Evolutionary conservation across 2,329 filamentous ascomycete genomes (phyloP), one percentile per base, ranked within the genome.

Genomic region (Trichoderma pleuroti): DNA sequence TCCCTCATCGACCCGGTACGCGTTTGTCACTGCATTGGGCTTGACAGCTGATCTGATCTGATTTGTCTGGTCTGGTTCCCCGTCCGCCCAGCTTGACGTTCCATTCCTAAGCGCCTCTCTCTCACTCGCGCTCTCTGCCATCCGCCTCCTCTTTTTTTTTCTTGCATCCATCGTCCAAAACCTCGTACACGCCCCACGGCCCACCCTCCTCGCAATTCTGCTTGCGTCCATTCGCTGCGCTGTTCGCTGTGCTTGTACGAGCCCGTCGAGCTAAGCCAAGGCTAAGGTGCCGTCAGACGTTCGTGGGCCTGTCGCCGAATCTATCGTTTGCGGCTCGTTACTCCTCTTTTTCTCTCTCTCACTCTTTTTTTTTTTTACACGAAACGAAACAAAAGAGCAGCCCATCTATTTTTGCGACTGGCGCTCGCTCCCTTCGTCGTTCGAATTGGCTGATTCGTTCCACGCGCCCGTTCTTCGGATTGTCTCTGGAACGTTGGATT

Each of bases 171-270:
- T 24, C 21, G 21, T 12, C 24, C 46, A 52, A 42, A 34, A 49
- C 61, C 64, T 67, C 34, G 36, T 67, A 67, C 56, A 30, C 56
- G 56, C 56, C 56, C 56, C 56, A 59, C 56, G 56, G 56, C 56
- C 56, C 56, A 59, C 56, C 30, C 30, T 59, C 30, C 18, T 32
- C 52, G 64, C 64, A 30, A 42, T 42, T 49, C 21, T 64, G 46
- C 28, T 32, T 34, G 12, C 26, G 30, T 49, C 62, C 9, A 49
- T 68, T 60, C 56, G 56, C 56, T 59, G 56, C 30, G 56, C 18
- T 32, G 34, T 36, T 61, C 21, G 21, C 30, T n/a, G 9, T 39
- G 30, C 21, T 61, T 61, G 56, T 63, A 32, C 60, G 60, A 63
- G 34, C 60, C 60, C 21, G 60, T 24, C 12, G 24, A 32, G 21